These are phyloP conservation scores for Dendrocalamus sinicus DNA, from an alignment of 176 grass and related monocot species.

Conservation along the genomic window DNA sequence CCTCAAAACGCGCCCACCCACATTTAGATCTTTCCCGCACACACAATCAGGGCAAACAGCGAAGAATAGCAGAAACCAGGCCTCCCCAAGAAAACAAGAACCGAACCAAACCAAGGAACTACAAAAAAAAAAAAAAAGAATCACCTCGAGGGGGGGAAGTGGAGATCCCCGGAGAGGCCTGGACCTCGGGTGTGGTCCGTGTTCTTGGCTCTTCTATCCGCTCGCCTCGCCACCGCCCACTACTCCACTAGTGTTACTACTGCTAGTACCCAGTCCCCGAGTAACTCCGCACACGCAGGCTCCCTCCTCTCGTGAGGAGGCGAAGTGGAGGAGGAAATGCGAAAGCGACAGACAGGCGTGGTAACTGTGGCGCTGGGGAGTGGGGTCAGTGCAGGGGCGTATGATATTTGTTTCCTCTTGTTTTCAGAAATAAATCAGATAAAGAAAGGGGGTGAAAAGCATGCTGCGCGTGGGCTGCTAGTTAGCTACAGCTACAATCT, in stretches of 20 bases:
- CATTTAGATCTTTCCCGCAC: constrained; percentile 42
- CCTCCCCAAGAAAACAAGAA: constrained; percentile 20
- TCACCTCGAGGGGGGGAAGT: constrained; percentile 46
- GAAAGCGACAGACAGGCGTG: constrained; percentile 52
- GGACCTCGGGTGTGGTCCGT: not conserved
- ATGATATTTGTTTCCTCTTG: constrained; percentile 34
- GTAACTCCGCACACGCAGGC: constrained; percentile 34
- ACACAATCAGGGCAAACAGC: not conserved
- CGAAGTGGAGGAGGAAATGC: constrained; percentile 32
- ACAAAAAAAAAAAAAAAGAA: not conserved
- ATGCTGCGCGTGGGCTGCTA: constrained; percentile 25
- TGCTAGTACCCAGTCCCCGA: constrained; percentile 10
- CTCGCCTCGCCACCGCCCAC: constrained; percentile 39
- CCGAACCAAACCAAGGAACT: not conserved
- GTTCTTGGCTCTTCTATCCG: constrained; percentile 32
- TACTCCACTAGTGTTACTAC: constrained; percentile 30
- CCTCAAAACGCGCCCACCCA: constrained; percentile 30
- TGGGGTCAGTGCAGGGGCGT: not conserved
- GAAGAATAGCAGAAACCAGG: not conserved
- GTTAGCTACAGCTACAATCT: not conserved
- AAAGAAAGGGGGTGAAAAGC: constrained; percentile 15
- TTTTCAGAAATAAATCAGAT: not conserved
- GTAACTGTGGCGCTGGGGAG: constrained; percentile 31
- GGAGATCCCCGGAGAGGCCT: constrained; percentile 43
- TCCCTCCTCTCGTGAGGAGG: constrained; percentile 34